phyloP scores from a whole-genome alignment of 2,329 filamentous ascomycete species.

The Xylaria sp. region DNA sequence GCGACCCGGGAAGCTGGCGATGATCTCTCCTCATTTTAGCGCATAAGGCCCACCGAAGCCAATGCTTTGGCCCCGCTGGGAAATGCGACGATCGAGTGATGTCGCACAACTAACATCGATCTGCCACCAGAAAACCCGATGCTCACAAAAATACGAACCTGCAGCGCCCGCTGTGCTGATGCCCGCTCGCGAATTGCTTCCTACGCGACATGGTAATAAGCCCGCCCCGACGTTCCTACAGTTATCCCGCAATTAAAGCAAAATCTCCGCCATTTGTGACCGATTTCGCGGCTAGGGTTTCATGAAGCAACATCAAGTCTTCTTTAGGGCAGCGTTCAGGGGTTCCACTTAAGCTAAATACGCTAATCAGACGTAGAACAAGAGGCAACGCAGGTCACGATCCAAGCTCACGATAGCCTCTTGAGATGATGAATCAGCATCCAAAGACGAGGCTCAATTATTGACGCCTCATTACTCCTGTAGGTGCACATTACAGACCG shows the following conservation, averaged over 20 bases:
- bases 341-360: slow-evolving; percentile 2
- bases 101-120: slow-evolving; percentile 31
- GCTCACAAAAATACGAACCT: slow-evolving; percentile 17
- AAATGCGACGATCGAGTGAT: slow-evolving; percentile 23
- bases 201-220: not conserved
- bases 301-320: not conserved
- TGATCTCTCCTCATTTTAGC: slow-evolving; percentile 36
- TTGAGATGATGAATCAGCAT: not conserved
- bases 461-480: slow-evolving; percentile 1
- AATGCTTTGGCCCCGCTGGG: slow-evolving; percentile 9
- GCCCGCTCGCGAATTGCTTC: slow-evolving; percentile 24
- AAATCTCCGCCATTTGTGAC: not conserved
- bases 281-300: not conserved
- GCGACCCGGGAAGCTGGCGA: slow-evolving; percentile 31
- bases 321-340: not conserved
- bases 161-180: slow-evolving; percentile 26
- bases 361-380: not conserved
- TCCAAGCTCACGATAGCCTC: not conserved
- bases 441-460: slow-evolving; percentile 1
- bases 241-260: slow-evolving; percentile 18
- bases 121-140: slow-evolving; percentile 36
- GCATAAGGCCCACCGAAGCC: slow-evolving; percentile 22
- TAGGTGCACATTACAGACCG: not conserved
- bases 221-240: slow-evolving; percentile 17
- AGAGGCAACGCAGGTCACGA: not conserved